Evolutionary conservation across 768 basidiomycete genomes (phyloP), one percentile per base, ranked within the genome.

Genomic region (Termitomyces sp.): DNA sequence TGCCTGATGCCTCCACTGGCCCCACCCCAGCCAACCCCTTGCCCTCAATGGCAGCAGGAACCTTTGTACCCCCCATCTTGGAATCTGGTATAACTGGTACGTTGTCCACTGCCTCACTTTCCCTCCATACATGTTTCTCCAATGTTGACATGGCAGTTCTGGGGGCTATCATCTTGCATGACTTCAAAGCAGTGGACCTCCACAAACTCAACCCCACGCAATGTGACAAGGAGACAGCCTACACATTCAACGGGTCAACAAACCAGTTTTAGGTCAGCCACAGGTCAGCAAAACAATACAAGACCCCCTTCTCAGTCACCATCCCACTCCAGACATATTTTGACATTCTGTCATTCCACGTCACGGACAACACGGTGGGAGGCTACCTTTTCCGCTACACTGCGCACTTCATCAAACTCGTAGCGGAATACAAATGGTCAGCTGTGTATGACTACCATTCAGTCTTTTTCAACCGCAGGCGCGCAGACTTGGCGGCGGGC

Each of bases 101-200:
- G 29, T 29, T 29, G 29, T 29, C 29, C 9, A 9, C 29, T 38
- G 36, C 36, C 18, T 5, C 36, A 3, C 18, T 18, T 12, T 57
- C 59, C 32, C 48, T 57, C 35, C 41, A 27, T 15, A 0, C 43
- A 31, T 42, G 52, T 22, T 62, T 66, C 50, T n/a, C 62, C 62
- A 60, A 64, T 48, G 46, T 61, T 54, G 54, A 61, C 57, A 45
- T 57, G 57, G 56, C 52, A 41, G 47, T 44, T 48, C 54, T 61
- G 47, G 46, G 47, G 5, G n/a, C 51, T 0, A 54, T 59, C 25
- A 59, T 58, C 54, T 36, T 27, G 2, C 57, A 61, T 48, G 52
- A 59, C 16, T 53, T 66, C 32, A 39, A 49, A 15, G 63, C 55
- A 3, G 38, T 54, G 25, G 64, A 66, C 27, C 44, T 64, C n/a